phyloP scores from a whole-genome alignment of 139 green algal genomes.

The Coelastrella sp. region DNA sequence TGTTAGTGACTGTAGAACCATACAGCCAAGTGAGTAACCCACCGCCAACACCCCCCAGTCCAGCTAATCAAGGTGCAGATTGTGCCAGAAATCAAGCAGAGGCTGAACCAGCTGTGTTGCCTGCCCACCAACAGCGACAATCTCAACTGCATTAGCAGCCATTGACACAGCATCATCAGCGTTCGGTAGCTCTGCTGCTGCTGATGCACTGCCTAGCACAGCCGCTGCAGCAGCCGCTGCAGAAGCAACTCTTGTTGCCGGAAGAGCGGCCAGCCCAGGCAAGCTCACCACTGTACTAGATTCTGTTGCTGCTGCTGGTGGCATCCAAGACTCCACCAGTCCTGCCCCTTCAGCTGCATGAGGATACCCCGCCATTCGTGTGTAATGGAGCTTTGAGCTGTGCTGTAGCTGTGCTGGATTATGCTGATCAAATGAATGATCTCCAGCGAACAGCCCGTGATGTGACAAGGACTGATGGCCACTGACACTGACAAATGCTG shows the following conservation, averaged over 20 bases:
- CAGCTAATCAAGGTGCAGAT: not conserved
- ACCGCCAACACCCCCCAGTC: no score
- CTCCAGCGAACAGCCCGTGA: not conserved
- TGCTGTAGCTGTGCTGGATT: no score
- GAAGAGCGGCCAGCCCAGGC: not conserved
- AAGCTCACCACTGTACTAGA: not conserved
- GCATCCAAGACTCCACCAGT: not conserved
- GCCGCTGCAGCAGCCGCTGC: not conserved
- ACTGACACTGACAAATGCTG: not conserved
- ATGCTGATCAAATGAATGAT: no score
- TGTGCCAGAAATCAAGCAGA: not conserved
- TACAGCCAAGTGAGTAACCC: no score
- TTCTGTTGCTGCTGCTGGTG: not conserved
- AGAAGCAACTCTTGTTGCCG: not conserved
- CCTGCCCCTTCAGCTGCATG: no score
- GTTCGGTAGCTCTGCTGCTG: not conserved
- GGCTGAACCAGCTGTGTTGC: not conserved
- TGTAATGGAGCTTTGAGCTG: no score
- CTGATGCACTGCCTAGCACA: not conserved
- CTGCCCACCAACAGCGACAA: not conserved
- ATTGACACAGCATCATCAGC: not conserved
- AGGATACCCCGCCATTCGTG: no score
- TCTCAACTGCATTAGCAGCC: not conserved
- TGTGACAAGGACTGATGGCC: not conserved
- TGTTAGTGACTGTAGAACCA: no score